phyloP scores from a whole-genome alignment of 2,329 filamentous ascomycete species.

The Lizonia empirigonia region DNA sequence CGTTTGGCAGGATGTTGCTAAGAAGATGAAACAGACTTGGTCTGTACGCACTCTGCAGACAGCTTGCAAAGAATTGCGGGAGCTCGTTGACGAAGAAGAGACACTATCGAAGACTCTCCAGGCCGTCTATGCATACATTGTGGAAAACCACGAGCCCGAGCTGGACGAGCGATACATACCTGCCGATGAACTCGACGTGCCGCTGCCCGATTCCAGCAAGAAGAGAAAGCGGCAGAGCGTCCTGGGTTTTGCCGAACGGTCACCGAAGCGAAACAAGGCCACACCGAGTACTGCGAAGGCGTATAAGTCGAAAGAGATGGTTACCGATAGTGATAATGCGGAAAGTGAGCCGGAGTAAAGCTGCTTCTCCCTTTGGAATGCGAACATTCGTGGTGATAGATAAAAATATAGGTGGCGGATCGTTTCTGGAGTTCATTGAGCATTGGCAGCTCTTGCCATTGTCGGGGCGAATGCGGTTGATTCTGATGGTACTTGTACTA shows the following conservation, averaged over 20 bases:
- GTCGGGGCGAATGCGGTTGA: too few relatives aligned
- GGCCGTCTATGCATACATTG: constrained; percentile 30
- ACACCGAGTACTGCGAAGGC: neutral
- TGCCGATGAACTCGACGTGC: neutral
- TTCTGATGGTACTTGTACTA: neutral
- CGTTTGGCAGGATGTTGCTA: constrained; percentile 35
- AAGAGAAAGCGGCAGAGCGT: constrained; percentile 18
- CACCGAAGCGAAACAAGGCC: neutral
- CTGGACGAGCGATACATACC: constrained; percentile 23
- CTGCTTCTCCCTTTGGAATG: neutral
- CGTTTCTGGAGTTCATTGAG: neutral
- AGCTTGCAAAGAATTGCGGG: constrained; percentile 24
- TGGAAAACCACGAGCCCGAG: constrained; percentile 13
- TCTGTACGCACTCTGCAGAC: constrained; percentile 31
- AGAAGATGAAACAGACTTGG: constrained; percentile 14
- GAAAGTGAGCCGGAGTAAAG: constrained; percentile 7
- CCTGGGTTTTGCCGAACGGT: neutral
- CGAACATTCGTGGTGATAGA: neutral
- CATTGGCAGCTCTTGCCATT: neutral
- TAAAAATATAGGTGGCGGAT: neutral
- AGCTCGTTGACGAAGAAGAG: constrained; percentile 14
- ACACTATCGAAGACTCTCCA: constrained; percentile 20
- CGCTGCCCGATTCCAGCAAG: neutral
- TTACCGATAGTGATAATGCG: constrained; percentile 16
- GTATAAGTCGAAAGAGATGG: constrained; percentile 18